Base-by-base conservation (phyloP, 441 rosid species). In the Melastoma candidum region DNA sequence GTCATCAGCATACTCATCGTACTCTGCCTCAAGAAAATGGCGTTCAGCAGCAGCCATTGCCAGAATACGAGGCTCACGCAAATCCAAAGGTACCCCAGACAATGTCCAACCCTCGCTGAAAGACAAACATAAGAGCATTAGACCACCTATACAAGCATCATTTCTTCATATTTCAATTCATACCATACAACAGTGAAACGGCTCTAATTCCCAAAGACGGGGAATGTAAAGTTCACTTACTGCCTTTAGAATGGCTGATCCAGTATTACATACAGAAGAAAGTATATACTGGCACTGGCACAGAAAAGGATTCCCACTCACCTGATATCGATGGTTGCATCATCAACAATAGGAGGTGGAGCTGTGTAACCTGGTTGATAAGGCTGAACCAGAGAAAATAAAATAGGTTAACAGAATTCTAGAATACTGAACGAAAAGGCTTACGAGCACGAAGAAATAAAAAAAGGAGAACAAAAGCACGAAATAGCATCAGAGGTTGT, bases 361-460 rank as follows among this genome's bases (percentile, higher is more conserved):
- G 32, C 61, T 47, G 39, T 58, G 22, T 58, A 58, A 10, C 54
- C 61, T 29, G 61, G 47, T 26, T 58, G 61, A 32, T 58, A 58
- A 14, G 53, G 7, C 61, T 58, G 53, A 44, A 48, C 10, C 12
- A 26, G 36, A 32, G 29, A 47, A 57, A 14, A 13, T 7, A 17
- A 17, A 14, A 7, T 48, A 4, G 41, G 41, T 36, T 9, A 36
- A 36, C 41, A 36, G 8, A 36, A 36, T 36, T 36, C 41, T 17
- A 17, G 8, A 9, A 4, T 36, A 9, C 41, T 36, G 41, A 4
- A 4, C 6, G 7, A n/a, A 1, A 48, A 13, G 4, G 11, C 26
- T 48, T 6, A 14, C 8, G 8, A 48, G 51, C 51, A 48, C 11
- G 22, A 1, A 9, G 12, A 12, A 43, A 54, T 17, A 26, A 39